Base-by-base conservation (phyloP, 2,329 filamentous ascomycete species). In the Exophiala viscosa region DNA sequence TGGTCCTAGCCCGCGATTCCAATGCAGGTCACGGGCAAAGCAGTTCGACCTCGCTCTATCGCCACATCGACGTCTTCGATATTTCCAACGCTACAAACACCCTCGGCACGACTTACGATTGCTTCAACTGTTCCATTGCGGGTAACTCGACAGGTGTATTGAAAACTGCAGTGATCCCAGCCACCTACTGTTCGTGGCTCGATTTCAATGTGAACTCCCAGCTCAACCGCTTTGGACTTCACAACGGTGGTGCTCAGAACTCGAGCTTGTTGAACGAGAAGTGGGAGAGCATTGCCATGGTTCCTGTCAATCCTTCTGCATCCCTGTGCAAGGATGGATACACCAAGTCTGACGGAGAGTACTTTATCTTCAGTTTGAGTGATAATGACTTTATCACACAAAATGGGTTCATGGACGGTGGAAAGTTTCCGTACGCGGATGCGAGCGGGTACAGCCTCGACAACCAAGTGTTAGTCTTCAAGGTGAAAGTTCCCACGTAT, bases 381-480 rank as follows among this genome's bases (percentile, higher is more conserved):
- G 86, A 89, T 62, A 87, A 90, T 64, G 86, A 90, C 66, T 88
- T 88, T 61, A 83, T 89, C 51, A 88, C 85, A 0, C 84, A 88
- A 66, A 74, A 88, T 66, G 77, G 79, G 1, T 76, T 73, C 54
- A 71, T 85, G 66, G 79, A 87, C 59, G 75, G 72, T 54, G 84
- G 84, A 4, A 69, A 73, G 50, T 74, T 80, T 35, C 65, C 66
- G 7, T 87, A 83, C 60, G 67, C 70, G 2, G 84, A 87, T 62
- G 69, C 64, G 3, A 80, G 76, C 23, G 83, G 82, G 0, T 82
- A 73, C 59, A 75, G 77, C 54, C 64, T 87, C 34, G 77, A 85
- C 55, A 85, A 75, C 51, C 85, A 87, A 68, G 79, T 77, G 5
- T 65, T 87, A 62, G 80, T 84, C 2, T 87, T 86, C 69, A 79